Conservation (phyloP, 1,284 basidiomycete genomes). For the Ceratobasidium sp. region DNA sequence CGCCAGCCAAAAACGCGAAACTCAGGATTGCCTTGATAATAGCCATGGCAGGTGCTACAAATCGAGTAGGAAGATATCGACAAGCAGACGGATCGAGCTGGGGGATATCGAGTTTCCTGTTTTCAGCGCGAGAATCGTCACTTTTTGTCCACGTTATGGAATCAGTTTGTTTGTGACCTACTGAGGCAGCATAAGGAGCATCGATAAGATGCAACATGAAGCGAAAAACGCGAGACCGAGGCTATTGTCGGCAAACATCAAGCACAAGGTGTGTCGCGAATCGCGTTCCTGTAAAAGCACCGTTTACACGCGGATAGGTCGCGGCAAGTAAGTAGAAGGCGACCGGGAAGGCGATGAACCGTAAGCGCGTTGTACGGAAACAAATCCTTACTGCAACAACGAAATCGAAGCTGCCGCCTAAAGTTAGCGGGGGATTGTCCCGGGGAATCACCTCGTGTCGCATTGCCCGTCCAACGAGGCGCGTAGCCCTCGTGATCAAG, state of each 20-base stretch:
- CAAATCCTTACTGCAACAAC: background rate
- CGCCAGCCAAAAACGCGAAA: constrained; percentile 13
- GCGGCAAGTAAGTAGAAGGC: background rate
- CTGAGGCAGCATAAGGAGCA: too few species aligned
- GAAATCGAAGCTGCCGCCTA: constrained; percentile 40
- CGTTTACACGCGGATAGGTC: constrained; percentile 28
- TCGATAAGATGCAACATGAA: constrained; percentile 19
- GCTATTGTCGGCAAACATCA: constrained; percentile 14
- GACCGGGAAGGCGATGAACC: background rate
- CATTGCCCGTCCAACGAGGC: background rate
- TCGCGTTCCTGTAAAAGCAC: constrained; percentile 14
- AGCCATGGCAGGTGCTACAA: too few species aligned
- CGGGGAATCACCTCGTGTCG: constrained; percentile 8
- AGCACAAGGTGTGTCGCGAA: constrained; percentile 14
- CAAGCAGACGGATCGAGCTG: too few species aligned
- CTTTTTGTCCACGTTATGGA: too few species aligned
- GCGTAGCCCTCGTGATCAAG: background rate
- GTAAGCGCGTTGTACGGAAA: constrained; percentile 32
- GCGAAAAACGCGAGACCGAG: constrained; percentile 23
- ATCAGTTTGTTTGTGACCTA: too few species aligned
- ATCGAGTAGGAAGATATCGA: too few species aligned
- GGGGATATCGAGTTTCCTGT: too few species aligned
- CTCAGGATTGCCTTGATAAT: constrained; percentile 8
- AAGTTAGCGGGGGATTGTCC: constrained; percentile 13
- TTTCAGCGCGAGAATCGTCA: too few species aligned